Conservation (phyloP, 176 grass and related monocot genomes). For the Luzula sylvatica region DNA sequence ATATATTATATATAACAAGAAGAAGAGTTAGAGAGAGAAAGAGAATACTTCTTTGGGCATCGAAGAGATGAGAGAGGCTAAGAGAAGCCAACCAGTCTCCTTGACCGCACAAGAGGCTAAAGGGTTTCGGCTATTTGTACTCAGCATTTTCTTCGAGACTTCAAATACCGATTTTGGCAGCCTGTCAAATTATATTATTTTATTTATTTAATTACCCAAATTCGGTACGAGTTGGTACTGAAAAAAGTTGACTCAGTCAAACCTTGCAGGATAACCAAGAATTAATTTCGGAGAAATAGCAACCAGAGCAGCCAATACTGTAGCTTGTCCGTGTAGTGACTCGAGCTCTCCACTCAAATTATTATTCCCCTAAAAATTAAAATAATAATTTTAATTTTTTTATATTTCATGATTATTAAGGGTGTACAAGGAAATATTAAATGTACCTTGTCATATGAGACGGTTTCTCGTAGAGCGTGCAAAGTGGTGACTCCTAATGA, state of each 20-base stretch:
- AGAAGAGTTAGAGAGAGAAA: background rate
- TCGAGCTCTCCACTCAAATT: conserved; percentile 60
- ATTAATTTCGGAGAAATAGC: conserved; percentile 81
- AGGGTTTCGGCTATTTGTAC: conserved; percentile 72
- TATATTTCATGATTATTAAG: background rate
- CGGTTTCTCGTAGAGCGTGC: conserved; percentile 75
- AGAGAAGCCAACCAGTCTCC: conserved; percentile 91
- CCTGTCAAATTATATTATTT: conserved; percentile 28
- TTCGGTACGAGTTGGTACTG: background rate
- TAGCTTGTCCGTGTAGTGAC: conserved; percentile 73
- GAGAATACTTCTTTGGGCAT: conserved; percentile 90
- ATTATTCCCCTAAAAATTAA: conserved; percentile 44
- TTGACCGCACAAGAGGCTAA: conserved; percentile 57
- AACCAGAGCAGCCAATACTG: conserved; percentile 80
- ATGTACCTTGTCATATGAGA: conserved; percentile 85
- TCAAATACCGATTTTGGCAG: conserved; percentile 88
- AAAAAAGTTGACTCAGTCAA: conserved; percentile 20
- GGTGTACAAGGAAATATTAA: background rate
- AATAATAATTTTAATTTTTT: conserved; percentile 1
- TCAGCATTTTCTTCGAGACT: conserved; percentile 84
- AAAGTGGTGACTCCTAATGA: conserved; percentile 89
- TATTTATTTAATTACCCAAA: background rate
- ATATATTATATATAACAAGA: no score
- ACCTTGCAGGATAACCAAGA: conserved; percentile 98
- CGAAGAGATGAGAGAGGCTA: conserved; percentile 83